Base-by-base conservation (phyloP, 495 filamentous ascomycete species). In the Lophiostoma macrostomum region DNA sequence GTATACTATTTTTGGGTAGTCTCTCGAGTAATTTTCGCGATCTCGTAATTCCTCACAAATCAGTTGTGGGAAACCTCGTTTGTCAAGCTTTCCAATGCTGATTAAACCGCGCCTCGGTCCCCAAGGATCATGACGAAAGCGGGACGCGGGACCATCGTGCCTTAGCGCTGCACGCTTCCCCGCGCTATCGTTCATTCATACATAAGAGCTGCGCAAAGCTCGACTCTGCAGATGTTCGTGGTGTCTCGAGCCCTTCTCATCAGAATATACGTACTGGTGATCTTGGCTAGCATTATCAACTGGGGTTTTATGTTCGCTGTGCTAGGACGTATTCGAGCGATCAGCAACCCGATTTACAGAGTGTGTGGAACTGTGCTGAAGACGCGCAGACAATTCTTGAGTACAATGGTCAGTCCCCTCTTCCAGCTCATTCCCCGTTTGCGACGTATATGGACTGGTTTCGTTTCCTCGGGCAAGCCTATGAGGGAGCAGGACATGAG, bases 51-150 rank as follows among this genome's bases (percentile, higher is more conserved):
- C 8, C 13, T n/a, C 14, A 25, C 49, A 52, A 52, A 52, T 31
- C 25, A 20, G 13, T 24, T 3, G 2, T 8, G 16, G 11, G 19
- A 10, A 34, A 14, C 24, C 12, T 2, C 12, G 30, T 54, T 54
- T 36, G 50, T 54, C 29, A 54, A 46, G 39, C 50, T 53, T 53
- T 53, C 27, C 38, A 45, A 53, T 53, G 50, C 50, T 54, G 40
- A 54, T 28, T 18, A 54, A 54, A 30, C 14, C 50, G 16, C 35
- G 47, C 24, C 28, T 29, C 18, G 28, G 43, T 25, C 43, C 34
- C 5, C 31, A 23, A 11, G 11, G 19, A 25, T n/a, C n/a, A 49
- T 51, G 48, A 51, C 48, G 48, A 38, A 23, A 30, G 42, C 27
- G 22, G 34, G 12, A 5, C 20, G 20, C 20, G 18, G 7, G 29